Conservation (phyloP, 2,329 filamentous ascomycete species). For the Pseudopyrenochaeta lycopersici region DNA sequence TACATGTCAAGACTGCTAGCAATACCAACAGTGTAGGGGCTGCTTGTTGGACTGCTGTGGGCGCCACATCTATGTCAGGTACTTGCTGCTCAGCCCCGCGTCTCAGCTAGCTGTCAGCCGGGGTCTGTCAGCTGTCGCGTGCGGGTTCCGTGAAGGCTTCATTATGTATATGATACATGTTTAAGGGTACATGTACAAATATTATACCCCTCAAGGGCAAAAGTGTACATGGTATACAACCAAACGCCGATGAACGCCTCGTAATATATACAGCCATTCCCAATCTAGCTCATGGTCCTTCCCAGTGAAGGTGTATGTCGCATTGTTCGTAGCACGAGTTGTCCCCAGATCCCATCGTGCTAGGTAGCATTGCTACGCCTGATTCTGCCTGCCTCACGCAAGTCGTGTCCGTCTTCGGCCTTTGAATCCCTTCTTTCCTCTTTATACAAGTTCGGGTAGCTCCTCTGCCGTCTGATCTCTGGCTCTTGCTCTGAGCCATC, state of each 20-base stretch:
- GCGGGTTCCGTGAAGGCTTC: too few species aligned
- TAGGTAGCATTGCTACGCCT: not conserved
- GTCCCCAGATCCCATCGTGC: not conserved
- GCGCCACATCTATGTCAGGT: not conserved
- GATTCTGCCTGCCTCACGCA: not conserved
- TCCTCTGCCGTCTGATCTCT: constrained; percentile 49
- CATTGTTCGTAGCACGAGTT: too few species aligned
- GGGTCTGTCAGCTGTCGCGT: not conserved
- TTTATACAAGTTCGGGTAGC: constrained; percentile 44
- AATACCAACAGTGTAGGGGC: not conserved
- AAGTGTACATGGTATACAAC: not conserved
- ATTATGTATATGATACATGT: not conserved
- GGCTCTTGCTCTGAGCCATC: constrained; percentile 23
- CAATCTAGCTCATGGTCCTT: not conserved
- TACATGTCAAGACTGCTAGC: not conserved
- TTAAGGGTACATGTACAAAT: not conserved
- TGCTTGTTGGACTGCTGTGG: not conserved
- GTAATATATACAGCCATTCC: too few species aligned
- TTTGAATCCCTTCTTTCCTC: constrained; percentile 29
- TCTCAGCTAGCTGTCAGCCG: not conserved
- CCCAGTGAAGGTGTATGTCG: not conserved
- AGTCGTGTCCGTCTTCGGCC: constrained; percentile 4
- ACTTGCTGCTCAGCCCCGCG: not conserved
- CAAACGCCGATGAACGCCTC: not conserved
- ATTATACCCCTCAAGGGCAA: too few species aligned